Evolutionary conservation across 1,284 basidiomycete species (phyloP), one percentile per base, ranked within the genome.

Genomic region (Neotropicomus parvogracilis): DNA sequence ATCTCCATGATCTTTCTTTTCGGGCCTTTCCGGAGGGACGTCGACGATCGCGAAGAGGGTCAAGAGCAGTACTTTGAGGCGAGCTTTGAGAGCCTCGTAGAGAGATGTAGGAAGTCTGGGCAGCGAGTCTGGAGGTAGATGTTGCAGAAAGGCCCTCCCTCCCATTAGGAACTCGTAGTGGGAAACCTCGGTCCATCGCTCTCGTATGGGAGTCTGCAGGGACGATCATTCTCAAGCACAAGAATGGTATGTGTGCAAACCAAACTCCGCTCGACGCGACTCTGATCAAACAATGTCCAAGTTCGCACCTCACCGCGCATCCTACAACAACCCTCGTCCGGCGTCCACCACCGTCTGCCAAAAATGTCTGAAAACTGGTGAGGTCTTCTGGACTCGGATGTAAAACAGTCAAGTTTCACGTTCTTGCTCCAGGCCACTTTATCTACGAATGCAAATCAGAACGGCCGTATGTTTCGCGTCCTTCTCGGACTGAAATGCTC

Each of bases 381-480:
- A 53, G 32, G 69, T 26, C n/a, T 11, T 14, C 19, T 38, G 19
- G 11, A 38, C 37, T 32, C 19, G n/a, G 19, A 33, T 8, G 10
- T 9, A 38, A 35, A 26, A 42, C 40, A 12, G 38, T 40, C 13
- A 27, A 33, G n/a, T 26, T 28, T 19, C 32, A 42, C n/a, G 10
- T 35, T 13, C 26, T 32, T n/a, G n/a, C 41, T 32, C 6, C 55
- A 86, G 88, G 88, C 0, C 88, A 90, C 63, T 91, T 80, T 62
- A 91, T 79, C 24, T 91, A 81, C 58, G 76, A 90, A 67, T 91
- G 88, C 74, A 90, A 88, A 65, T 72, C 72, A 9, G 58, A 73
- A 34, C 76, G 85, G 3, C 85, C 88, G 21, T 91, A 90, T 62
- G 73, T 90, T 36, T 80, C 83, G 14, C 77, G 88, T 9, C 88